Base-by-base conservation (phyloP, 163 green algal genomes). In the Coccomyxa subellipsoidea region DNA sequence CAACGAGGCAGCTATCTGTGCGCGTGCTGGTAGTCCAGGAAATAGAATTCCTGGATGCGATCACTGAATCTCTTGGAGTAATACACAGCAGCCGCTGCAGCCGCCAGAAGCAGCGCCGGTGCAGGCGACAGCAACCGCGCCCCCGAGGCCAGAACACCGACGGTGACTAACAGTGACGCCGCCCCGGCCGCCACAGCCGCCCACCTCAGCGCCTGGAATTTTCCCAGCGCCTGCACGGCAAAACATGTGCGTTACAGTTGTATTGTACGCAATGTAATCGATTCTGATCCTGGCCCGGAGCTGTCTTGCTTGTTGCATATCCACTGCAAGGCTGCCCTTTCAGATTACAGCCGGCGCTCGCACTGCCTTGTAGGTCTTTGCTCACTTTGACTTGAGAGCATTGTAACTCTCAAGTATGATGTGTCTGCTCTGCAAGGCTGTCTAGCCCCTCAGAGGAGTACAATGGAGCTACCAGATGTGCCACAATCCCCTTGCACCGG, bases 1-100 rank as follows among this genome's bases (percentile, higher is more conserved):
- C n/a, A n/a, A n/a, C 0, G 15, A 59, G 47, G 47, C 47, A 7
- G 47, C 66, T 73, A 73, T 4, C 29, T 27, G 21, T 34, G 21
- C 7, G 38, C 35, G 53, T 76, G 73, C 23, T 35, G 31, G 25
- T 34, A 69, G 37, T 54, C 72, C 37, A 40, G 27, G 69, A 54
- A 83, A 66, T 76, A 71, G 66, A 78, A 78, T 54, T 39, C 31
- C 72, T 78, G 31, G 8, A 78, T 38, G 31, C n/a, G 37, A 5
- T 73, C 21, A 34, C 66, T 34, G 1, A 34, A 73, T 8, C 27
- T 18, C 66, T n/a, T 73, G 29, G 31, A 73, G 7, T 18, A 73
- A 23, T 36, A 32, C 66, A 73, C 66, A 4, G 66, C 66, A 35
- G 66, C 66, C 31, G 77, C 25, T 27, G 1, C 35, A 37, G 66